These are phyloP conservation scores for Vigna hirtella DNA, from an alignment of 306 rosid genomes.

Conservation along the genomic window DNA sequence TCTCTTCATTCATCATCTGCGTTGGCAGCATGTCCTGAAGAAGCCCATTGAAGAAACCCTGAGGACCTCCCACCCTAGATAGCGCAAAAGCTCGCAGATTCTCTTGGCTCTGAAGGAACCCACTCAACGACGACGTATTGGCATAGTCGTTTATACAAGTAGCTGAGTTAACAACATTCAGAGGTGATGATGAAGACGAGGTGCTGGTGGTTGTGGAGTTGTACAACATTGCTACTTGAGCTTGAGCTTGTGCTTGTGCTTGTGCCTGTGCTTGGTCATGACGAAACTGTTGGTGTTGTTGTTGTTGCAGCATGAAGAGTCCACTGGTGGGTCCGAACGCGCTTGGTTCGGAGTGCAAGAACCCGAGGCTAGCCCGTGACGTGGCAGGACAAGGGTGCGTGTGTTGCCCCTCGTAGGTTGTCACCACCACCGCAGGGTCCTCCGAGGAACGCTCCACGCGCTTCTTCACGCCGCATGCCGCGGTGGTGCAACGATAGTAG, in stretches of 20 bases:
- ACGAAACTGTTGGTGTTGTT: constrained; percentile 38
- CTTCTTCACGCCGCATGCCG: constrained; percentile 83
- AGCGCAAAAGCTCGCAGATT: constrained; percentile 15
- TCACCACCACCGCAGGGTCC: constrained; percentile 69
- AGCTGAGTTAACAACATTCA: constrained; percentile 41
- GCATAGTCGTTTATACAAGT: background rate
- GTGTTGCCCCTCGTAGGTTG: constrained; percentile 97
- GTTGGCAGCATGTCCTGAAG: constrained; percentile 80
- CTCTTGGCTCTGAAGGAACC: constrained; percentile 49
- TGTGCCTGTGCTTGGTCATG: constrained; percentile 44
- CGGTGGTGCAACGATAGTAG: constrained; percentile 91
- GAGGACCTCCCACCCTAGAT: background rate
- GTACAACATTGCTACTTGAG: constrained; percentile 40
- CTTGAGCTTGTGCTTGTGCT: constrained; percentile 38
- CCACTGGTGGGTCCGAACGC: constrained; percentile 31
- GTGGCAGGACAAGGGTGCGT: constrained; percentile 67
- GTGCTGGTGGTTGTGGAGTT: constrained; percentile 39
- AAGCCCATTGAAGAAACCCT: constrained; percentile 68
- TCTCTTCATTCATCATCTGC: constrained; percentile 55
- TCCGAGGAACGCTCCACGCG: constrained; percentile 82
- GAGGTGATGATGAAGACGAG: background rate
- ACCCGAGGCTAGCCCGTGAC: constrained; percentile 54
- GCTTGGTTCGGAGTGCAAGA: constrained; percentile 37
- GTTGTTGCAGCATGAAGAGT: constrained; percentile 17
- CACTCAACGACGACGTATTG: constrained; percentile 43